phyloP scores from a whole-genome alignment of 176 grass and related monocot genomes.

The Hordeum marinum region DNA sequence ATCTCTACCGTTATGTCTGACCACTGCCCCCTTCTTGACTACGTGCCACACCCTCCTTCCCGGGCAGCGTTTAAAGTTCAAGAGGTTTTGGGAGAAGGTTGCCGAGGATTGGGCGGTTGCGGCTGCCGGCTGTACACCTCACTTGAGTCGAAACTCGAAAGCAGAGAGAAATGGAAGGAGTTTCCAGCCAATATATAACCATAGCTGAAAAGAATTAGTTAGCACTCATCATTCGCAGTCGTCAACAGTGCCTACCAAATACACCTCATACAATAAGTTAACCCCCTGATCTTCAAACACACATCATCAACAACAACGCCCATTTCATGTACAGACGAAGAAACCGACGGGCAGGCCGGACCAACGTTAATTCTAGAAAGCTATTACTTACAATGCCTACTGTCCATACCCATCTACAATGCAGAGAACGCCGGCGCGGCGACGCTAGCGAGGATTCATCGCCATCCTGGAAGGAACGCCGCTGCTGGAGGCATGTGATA shows the following conservation, averaged over 20 bases:
- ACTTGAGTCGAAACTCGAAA: too few relatives aligned
- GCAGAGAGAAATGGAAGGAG: neutral
- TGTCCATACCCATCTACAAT: neutral
- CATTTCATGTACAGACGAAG: neutral
- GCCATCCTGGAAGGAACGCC: slow-evolving; percentile 27
- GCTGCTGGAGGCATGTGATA: slow-evolving; percentile 28
- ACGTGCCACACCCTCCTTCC: too few relatives aligned
- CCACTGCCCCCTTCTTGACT: too few relatives aligned
- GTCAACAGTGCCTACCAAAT: neutral
- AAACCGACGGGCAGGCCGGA: neutral
- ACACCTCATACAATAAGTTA: neutral
- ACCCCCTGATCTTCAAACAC: neutral
- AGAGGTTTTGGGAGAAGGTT: too few relatives aligned
- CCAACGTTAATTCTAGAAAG: neutral
- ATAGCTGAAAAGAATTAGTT: neutral
- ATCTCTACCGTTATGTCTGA: too few relatives aligned
- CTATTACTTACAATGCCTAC: neutral
- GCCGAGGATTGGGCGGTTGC: too few relatives aligned
- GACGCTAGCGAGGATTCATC: slow-evolving; percentile 29
- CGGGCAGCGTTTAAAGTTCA: too few relatives aligned
- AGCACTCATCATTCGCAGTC: neutral
- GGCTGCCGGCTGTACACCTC: too few relatives aligned
- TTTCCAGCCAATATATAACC: neutral
- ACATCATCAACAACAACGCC: neutral
- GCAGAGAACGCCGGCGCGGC: neutral